A percentile compares a stretch with the other conserved stretches of the same genome.
Evolutionary conservation across 169 alveolate genomes (phyloP).

Genomic region (Ichthyophthirius multifiliis): DNA sequence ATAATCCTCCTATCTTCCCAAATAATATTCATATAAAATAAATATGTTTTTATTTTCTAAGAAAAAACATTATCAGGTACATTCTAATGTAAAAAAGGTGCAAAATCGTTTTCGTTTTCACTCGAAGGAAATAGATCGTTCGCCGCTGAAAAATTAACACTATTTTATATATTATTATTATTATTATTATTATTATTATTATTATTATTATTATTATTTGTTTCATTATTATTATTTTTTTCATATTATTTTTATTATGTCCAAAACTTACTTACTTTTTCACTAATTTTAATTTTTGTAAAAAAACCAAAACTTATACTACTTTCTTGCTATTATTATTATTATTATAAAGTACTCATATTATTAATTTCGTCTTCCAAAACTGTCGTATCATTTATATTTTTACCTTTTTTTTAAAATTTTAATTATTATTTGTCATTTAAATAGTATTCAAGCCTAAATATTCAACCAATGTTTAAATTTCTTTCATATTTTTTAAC

Average conservation of each 20-base stretch:
- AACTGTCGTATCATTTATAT: not conserved
- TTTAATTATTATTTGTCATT: not conserved
- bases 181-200: not conserved
- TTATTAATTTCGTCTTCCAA: not conserved
- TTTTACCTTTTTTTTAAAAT: not conserved
- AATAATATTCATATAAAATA: not conserved
- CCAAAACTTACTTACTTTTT: not conserved
- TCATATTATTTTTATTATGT: not conserved
- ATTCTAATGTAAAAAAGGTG: not conserved
- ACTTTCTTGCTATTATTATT: not conserved
- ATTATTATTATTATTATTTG: not conserved
- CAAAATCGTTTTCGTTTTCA: not conserved
- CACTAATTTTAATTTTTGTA: not conserved
- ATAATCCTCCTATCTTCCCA: not conserved
- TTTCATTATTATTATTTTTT: not conserved
- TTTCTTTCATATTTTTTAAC: not conserved
- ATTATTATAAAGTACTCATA: not conserved
- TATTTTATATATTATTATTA: not conserved
- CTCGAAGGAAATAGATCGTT: not conserved
- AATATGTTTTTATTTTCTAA: not conserved
- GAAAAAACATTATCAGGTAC: not conserved
- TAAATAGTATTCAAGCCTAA: not conserved
- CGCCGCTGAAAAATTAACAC: not conserved
- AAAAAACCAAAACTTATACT: constrained; percentile 3
- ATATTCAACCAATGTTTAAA: not conserved